Evolutionary conservation across 1,139 yeast species (phyloP).

Genomic region (Geotrichum klebahnii): DNA sequence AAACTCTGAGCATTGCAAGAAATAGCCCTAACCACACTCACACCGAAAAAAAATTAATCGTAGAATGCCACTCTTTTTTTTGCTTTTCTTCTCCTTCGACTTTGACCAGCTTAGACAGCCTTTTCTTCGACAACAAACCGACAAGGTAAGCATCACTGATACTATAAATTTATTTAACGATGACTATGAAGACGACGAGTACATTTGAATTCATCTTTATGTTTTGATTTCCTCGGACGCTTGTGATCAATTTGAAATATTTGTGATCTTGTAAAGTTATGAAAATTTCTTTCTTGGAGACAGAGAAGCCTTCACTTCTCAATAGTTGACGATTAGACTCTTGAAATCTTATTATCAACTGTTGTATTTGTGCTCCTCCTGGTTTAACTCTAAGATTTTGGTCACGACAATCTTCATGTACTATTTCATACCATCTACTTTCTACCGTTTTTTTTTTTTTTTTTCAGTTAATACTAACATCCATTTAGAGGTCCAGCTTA

Average conservation of each 20-base stretch:
- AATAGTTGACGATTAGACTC: no score
- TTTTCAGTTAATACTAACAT: conserved; percentile 7
- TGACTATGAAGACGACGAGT: not conserved
- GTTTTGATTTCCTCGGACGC: no score
- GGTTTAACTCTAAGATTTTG: no score
- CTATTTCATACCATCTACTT: not conserved
- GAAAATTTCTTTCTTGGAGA: no score
- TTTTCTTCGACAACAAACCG: conserved; percentile 21
- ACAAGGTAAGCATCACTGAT: conserved; percentile 17
- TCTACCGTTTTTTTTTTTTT: no score
- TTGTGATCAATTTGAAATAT: no score
- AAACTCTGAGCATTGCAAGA: not conserved
- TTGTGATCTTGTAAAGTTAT: no score
- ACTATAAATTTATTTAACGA: not conserved
- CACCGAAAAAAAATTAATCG: conserved; percentile 7
- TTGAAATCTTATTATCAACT: no score
- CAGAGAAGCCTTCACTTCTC: no score
- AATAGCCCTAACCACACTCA: conserved; percentile 8
- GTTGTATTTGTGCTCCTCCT: conserved; percentile 8
- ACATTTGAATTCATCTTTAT: no score
- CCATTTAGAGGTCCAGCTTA: conserved; percentile 18
- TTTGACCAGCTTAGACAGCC: conserved; percentile 21
- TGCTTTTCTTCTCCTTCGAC: conserved; percentile 16
- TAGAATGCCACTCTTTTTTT: conserved; percentile 17
- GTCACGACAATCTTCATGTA: not conserved